Base-by-base conservation (phyloP, 2,329 filamentous ascomycete genomes). In the Fusarium nematophilum region DNA sequence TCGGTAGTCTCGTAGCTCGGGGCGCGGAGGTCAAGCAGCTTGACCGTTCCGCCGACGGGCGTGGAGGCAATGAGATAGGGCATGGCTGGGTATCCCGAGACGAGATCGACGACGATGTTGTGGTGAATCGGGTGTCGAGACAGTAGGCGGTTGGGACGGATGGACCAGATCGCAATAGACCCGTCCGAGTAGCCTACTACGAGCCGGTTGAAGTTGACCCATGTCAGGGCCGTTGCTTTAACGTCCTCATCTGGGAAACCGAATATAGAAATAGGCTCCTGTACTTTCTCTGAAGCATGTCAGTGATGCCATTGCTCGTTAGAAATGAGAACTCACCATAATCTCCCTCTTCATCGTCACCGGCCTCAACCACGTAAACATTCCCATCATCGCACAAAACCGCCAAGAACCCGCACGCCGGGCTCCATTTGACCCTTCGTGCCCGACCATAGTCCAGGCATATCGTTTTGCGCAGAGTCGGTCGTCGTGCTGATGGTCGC, bases 101-200 rank as follows among this genome's bases (percentile, higher is more conserved):
- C 78, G 26, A 87, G 77, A 62, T 86, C 83, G 56, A 86, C 76
- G 4, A 87, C 75, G 47, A 78, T 73, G 42, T 79, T 84, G 55
- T 81, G 79, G 64, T 87, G 84, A n/a, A 82, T 75, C 5, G 81
- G 76, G 42, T 83, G 79, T 3, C 84, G 79, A 34, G 80, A 79
- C 23, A 87, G 73, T 44, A 85, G 72, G 21, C 75, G 71, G 37
- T 69, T 72, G 1, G 84, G 84, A 31, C 76, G 75, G 34, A 87
- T 65, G 9, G 84, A 86, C 84, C 84, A 87, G 9, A 86, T 73
- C 15, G 78, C 77, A 29, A 87, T 74, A 15, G 81, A 83, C 26
- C 85, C 85, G 56, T 87, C 85, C 0, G 78, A 79, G 66, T 86
- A 83, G 42, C 83, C 85, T 25, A 84, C 73, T 0, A 77, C 82